phyloP scores from a whole-genome alignment of 1,284 basidiomycete genomes.

The Trametes polyzona region DNA sequence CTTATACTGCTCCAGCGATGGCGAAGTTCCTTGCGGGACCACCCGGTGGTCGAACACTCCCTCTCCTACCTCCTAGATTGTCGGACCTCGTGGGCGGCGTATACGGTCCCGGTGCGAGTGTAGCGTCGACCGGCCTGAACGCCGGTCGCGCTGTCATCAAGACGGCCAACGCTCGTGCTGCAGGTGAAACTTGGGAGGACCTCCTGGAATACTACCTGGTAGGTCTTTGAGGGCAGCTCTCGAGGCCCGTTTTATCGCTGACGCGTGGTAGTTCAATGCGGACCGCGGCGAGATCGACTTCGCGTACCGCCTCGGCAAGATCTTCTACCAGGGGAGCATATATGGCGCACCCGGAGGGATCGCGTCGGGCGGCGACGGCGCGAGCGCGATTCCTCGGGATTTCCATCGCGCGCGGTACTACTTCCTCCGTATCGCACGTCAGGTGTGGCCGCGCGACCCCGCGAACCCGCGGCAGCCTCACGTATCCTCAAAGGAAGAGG shows the following conservation, averaged over 20 bases:
- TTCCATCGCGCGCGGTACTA: slow-evolving; percentile 78
- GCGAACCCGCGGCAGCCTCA: slow-evolving; percentile 52
- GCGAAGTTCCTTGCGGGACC: slow-evolving; percentile 81
- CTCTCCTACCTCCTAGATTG: slow-evolving; percentile 80
- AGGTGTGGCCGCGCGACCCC: slow-evolving; percentile 83
- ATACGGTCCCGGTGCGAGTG: slow-evolving; percentile 92
- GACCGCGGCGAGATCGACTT: slow-evolving; percentile 87
- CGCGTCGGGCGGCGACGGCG: slow-evolving; percentile 85
- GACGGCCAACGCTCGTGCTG: slow-evolving; percentile 78
- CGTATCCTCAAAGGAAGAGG: slow-evolving; percentile 50
- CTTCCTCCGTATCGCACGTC: slow-evolving; percentile 80
- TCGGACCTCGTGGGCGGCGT: slow-evolving; percentile 92
- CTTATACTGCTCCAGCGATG: slow-evolving; percentile 56
- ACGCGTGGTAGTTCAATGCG: slow-evolving; percentile 76
- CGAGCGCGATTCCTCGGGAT: slow-evolving; percentile 79
- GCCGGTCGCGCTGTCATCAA: slow-evolving; percentile 77
- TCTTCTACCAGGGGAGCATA: slow-evolving; percentile 93
- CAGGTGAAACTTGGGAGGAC: slow-evolving; percentile 92
- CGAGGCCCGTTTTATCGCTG: background rate
- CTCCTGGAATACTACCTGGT: slow-evolving; percentile 91
- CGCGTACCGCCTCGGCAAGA: slow-evolving; percentile 86
- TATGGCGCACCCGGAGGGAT: slow-evolving; percentile 77
- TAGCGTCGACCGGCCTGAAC: slow-evolving; percentile 83
- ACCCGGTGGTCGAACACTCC: slow-evolving; percentile 88
- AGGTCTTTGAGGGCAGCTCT: slow-evolving; percentile 21